Percentiles rank a stretch among this genome's conserved stretches.
phyloP scores from a whole-genome alignment of 2,329 filamentous ascomycete genomes.

The Colletotrichum filicis region DNA sequence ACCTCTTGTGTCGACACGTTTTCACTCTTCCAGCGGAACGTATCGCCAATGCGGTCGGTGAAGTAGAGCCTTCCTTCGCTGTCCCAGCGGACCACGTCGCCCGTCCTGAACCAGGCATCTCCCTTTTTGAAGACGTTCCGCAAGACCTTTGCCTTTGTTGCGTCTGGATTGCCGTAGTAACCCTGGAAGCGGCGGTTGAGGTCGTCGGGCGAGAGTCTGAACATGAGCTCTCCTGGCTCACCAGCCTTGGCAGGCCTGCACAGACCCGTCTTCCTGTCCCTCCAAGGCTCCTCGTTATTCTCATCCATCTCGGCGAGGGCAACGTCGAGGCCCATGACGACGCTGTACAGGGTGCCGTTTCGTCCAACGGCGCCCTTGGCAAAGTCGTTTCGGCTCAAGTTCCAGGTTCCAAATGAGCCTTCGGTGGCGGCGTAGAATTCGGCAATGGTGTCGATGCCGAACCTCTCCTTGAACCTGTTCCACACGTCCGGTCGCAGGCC shows the following conservation, averaged over 20 bases:
- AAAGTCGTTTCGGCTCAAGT: conserved; percentile 78
- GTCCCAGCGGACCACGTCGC: conserved; percentile 83
- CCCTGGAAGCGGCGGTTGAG: conserved; percentile 78
- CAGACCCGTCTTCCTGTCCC: conserved; percentile 76
- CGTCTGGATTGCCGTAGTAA: conserved; percentile 80
- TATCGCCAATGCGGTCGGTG: conserved; percentile 82
- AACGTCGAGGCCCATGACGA: conserved; percentile 61
- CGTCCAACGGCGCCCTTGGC: conserved; percentile 82
- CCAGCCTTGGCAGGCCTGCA: conserved; percentile 69
- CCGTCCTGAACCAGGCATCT: conserved; percentile 85
- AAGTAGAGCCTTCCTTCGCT: conserved; percentile 80
- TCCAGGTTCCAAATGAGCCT: conserved; percentile 76
- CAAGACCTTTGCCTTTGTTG: conserved; percentile 79
- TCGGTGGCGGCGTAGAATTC: conserved; percentile 89
- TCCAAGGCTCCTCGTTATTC: conserved; percentile 73
- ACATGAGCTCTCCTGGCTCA: conserved; percentile 81
- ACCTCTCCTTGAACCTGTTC: conserved; percentile 84
- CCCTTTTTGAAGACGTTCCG: conserved; percentile 78
- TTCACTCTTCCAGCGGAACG: conserved; percentile 84
- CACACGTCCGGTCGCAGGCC: conserved; percentile 88
- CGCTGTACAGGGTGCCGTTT: conserved; percentile 69
- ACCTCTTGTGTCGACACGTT: conserved; percentile 88
- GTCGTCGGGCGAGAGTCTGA: conserved; percentile 73
- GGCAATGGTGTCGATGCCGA: conserved; percentile 76
- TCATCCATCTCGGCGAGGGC: conserved; percentile 78